Conservation (phyloP, 257 asterid genomes). For the Leonotis leonurus region DNA sequence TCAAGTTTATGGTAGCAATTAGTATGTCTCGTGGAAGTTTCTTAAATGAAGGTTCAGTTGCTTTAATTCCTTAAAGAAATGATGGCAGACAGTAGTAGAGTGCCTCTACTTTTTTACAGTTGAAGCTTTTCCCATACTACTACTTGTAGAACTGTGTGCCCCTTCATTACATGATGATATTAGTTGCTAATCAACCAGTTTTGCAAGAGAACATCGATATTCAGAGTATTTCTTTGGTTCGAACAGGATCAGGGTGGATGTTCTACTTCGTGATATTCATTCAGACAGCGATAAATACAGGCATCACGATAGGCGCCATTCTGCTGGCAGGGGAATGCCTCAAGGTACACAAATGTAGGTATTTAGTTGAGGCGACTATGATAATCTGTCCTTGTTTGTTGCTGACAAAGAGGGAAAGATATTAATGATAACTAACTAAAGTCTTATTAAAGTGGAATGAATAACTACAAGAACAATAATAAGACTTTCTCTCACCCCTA, state of each 20-base stretch:
- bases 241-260: conserved; percentile 89
- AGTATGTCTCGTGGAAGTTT: background rate
- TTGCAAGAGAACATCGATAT: background rate
- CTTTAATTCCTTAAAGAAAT: background rate
- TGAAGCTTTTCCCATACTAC: background rate
- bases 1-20: background rate
- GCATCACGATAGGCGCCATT: conserved; percentile 84
- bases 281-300: conserved; percentile 88
- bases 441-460: background rate
- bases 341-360: conserved; percentile 52
- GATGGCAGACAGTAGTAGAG: background rate
- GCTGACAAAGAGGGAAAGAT: background rate
- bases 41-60: background rate
- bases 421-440: background rate
- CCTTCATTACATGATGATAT: conserved; percentile 3
- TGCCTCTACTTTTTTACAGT: background rate
- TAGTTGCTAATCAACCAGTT: background rate
- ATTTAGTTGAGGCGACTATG: background rate
- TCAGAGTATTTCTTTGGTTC: background rate
- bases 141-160: background rate
- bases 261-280: conserved; percentile 81
- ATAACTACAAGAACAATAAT: background rate
- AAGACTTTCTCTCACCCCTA: background rate
- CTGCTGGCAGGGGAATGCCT: conserved; percentile 90
- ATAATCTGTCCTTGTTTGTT: background rate